Evolutionary conservation across 2,329 filamentous ascomycete species (phyloP), one percentile per base, ranked within the genome.

Genomic region (Colletotrichum spinosum): DNA sequence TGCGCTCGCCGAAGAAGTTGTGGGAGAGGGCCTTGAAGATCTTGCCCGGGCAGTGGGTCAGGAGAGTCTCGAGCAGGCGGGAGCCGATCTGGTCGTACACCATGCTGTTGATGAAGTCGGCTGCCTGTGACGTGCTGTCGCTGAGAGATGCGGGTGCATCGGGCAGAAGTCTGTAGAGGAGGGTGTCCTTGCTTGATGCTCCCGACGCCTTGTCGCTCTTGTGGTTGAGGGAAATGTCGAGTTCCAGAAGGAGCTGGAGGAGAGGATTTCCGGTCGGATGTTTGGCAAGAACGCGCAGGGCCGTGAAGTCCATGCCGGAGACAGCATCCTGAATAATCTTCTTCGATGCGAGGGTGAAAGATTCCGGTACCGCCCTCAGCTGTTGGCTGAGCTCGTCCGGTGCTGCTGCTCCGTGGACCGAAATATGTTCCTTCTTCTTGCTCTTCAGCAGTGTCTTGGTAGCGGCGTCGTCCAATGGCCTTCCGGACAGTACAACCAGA

Each of bases 261-360:
- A 94, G 92, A 0, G 96, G 96, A 72, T 97, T 97, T 52, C 94
- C 96, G 1, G 95, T 92, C 5, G 92, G 93, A 73, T 98, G 95
- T 17, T 90, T 94, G 2, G 95, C 93, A 61, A 99, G 83, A 2
- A 96, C 89, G 35, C 93, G 89, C 35, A 98, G 85, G 71, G 93
- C 92, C 4, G 91, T 92, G 2, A 91, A 86, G 74, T 96, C 93
- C 70, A 97, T 85, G 1, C 86, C 88, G 1, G 89, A 84, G 9
- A 93, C 89, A 53, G 92, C 91, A 70, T 94, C 92, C 48, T 83
- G 82, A 70, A 97, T 92, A 69, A 97, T 91, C 76, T 97, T 95
- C 71, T 92, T 89, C 51, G 96, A 81, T 0, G 94, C 92, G 56
- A 87, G 81, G 6, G 85, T 83, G 75, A 99, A 99, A 0, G 92